Base-by-base conservation (phyloP, 2,329 filamentous ascomycete species). In the Phaeosphaeria sp. region DNA sequence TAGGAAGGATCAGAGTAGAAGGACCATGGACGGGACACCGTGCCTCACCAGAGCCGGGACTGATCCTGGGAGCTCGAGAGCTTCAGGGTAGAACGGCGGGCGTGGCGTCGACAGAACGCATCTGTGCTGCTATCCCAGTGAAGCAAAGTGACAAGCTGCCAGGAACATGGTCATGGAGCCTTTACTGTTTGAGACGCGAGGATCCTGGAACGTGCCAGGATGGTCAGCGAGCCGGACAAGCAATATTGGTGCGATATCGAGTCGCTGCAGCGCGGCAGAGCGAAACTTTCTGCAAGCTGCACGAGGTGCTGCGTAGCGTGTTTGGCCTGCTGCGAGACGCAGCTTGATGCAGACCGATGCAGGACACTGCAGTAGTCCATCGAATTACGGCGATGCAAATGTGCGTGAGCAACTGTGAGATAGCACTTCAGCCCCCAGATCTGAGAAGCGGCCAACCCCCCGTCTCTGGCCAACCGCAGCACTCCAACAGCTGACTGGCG, bases 121-220 rank as follows among this genome's bases (percentile, higher is more conserved):
- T 62, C 56, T 58, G 61, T 68, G 65, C 59, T 62, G 62, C 61
- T 57, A 53, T 59, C 55, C 65, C 58, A 67, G 63, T 56, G 46
- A 56, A 60, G 62, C 58, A 54, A 64, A 67, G 59, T 59, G 60
- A 67, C 65, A 63, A 68, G 67, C 65, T 66, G 69, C 71, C 70
- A 73, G 70, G 68, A 63, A 73, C 71, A 70, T 73, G 67, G 71
- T 69, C 67, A 60, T 73, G 74, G 71, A 73, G 72, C 72, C 69
- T 66, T 69, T 71, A 64, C 66, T 70, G 71, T 74, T 71, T 73
- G 71, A 74, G 73, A 72, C 64, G 66, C 69, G 71, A 72, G 55
- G 51, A 65, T 62, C 67, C 64, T 66, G 63, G 56, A 54, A 60
- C 59, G 43, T 49, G 56, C 55, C 66, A 51, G 66, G 67, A 59